phyloP scores from a whole-genome alignment of 352 stramenopile species.

The Globisporangium mamillatum region DNA sequence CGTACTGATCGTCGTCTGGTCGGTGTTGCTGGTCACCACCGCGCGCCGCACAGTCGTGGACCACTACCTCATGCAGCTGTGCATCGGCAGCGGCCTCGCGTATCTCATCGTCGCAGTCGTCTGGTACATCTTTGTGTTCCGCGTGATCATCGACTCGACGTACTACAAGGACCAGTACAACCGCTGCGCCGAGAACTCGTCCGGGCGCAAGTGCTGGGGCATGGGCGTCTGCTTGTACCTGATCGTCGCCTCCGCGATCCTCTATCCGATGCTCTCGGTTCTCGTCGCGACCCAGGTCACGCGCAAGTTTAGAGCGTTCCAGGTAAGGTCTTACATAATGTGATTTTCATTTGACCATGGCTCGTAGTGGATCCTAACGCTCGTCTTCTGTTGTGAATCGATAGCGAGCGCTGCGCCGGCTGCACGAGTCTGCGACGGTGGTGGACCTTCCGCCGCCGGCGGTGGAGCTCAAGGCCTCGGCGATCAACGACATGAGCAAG shows the following conservation, averaged over 20 bases:
- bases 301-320: conserved; percentile 61
- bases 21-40: conserved; percentile 46
- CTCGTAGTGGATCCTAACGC: background rate
- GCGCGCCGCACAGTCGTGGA: conserved; percentile 60
- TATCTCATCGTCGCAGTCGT: conserved; percentile 43
- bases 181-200: conserved; percentile 58
- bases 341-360: background rate
- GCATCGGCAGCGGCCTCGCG: conserved; percentile 51
- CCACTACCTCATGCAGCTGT: conserved; percentile 70
- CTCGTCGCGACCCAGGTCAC: conserved; percentile 54
- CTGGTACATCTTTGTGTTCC: conserved; percentile 76
- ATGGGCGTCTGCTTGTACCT: conserved; percentile 68
- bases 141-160: conserved; percentile 52
- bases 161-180: conserved; percentile 84
- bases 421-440: conserved; percentile 54
- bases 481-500: conserved; percentile 28
- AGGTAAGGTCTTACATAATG: conserved; percentile 11
- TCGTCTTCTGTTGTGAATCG: background rate
- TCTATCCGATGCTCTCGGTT: conserved; percentile 65
- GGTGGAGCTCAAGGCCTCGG: conserved; percentile 39
- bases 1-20: conserved; percentile 49
- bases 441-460: conserved; percentile 38
- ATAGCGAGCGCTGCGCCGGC: conserved; percentile 38
- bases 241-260: conserved; percentile 37
- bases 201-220: conserved; percentile 62